Percentiles rank a stretch among this genome's conserved stretches.
phyloP scores from a whole-genome alignment of 192 early-diverging fungal species.

The Cetraspora pellucida region DNA sequence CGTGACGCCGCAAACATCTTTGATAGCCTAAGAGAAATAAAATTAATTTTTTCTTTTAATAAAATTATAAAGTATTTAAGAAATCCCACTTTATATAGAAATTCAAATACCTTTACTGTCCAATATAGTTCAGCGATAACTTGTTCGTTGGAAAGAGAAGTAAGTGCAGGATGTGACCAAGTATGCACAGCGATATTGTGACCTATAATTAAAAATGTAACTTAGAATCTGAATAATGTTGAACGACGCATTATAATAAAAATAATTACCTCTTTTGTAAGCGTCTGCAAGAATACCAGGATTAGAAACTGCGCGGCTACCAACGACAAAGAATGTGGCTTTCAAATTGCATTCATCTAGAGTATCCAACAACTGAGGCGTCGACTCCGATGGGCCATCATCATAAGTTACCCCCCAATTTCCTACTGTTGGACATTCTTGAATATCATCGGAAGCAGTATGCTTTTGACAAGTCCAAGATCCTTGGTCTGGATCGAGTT shows the following conservation, averaged over 20 bases:
- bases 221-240: neutral
- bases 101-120: conserved; percentile 50
- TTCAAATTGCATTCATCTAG: conserved; percentile 48
- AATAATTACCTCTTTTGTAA: conserved; percentile 34
- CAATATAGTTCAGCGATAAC: conserved; percentile 68
- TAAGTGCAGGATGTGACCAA: conserved; percentile 63
- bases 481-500: conserved; percentile 46
- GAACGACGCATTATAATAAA: no score
- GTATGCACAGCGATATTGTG: conserved; percentile 67
- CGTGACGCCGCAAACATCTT: conserved; percentile 52
- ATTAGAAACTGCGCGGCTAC: conserved; percentile 50
- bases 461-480: conserved; percentile 59
- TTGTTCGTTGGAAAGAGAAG: conserved; percentile 47
- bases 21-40: conserved; percentile 42
- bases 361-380: conserved; percentile 48
- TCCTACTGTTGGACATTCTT: conserved; percentile 51
- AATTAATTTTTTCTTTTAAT: neutral
- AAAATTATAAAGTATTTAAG: neutral
- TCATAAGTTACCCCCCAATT: conserved; percentile 63
- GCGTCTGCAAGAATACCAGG: conserved; percentile 49
- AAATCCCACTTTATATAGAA: neutral
- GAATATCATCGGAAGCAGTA: conserved; percentile 41
- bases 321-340: conserved; percentile 60
- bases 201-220: conserved; percentile 35
- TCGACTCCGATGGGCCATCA: conserved; percentile 56